Evolutionary conservation across 108 stramenopile genomes (phyloP).

Genomic region (Aurantiochytrium sp.): DNA sequence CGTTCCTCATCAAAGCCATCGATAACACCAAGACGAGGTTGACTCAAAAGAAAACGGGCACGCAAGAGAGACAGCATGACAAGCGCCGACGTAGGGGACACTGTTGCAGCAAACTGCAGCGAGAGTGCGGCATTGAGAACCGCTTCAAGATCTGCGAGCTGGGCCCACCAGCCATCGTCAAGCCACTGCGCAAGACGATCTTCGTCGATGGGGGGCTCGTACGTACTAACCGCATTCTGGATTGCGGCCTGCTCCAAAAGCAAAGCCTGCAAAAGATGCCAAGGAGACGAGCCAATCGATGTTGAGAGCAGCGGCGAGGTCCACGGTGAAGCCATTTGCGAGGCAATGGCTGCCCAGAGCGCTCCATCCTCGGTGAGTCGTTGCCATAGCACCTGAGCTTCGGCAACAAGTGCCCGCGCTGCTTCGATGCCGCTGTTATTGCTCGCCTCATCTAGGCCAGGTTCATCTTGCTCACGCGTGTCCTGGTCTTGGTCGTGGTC

Average conservation of each 20-base stretch:
- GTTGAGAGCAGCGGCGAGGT: not conserved
- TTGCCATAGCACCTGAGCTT: not conserved
- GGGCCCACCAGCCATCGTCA: not conserved
- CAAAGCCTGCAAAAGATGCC: not conserved
- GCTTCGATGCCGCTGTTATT: no score
- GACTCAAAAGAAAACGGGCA: not conserved
- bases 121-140: not conserved
- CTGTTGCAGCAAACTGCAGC: not conserved
- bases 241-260: not conserved
- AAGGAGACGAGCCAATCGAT: not conserved
- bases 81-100: not conserved
- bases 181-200: not conserved
- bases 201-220: not conserved
- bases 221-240: not conserved
- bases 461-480: no score
- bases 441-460: no score
- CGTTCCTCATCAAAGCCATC: not conserved
- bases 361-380: not conserved
- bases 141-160: not conserved
- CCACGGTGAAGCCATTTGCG: not conserved
- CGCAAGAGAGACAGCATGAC: not conserved
- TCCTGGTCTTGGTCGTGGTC: no score
- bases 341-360: not conserved
- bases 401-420: not conserved
- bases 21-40: not conserved